These are phyloP conservation scores for Malus hybrid DNA, from an alignment of 331 rosid species.

Conservation along the genomic window DNA sequence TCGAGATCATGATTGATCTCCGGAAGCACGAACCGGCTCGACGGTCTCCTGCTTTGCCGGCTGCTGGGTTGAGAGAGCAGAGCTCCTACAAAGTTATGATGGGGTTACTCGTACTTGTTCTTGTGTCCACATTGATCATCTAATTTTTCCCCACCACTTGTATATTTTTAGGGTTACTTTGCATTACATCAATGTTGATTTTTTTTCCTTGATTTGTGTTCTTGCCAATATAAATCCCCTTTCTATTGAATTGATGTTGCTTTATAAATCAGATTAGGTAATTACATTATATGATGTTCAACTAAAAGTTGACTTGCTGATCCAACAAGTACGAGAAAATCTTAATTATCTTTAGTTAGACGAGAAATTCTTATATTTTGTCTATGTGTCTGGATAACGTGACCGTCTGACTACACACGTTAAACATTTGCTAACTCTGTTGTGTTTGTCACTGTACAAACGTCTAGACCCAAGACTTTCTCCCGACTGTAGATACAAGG, in stretches of 20 bases:
- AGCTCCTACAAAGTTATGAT: conserved; percentile 16
- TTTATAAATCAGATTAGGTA: too few relatives aligned
- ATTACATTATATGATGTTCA: background rate
- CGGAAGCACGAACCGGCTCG: conserved; percentile 4
- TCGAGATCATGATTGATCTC: conserved; percentile 71
- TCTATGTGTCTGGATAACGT: too few relatives aligned
- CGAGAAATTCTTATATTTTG: background rate
- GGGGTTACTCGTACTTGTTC: conserved; percentile 3
- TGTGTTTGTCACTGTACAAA: too few relatives aligned
- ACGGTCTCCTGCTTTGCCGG: conserved; percentile 28
- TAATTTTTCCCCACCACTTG: background rate
- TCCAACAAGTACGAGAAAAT: background rate
- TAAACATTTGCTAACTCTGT: too few relatives aligned
- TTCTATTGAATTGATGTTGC: too few relatives aligned
- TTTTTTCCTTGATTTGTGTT: background rate
- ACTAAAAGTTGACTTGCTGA: background rate
- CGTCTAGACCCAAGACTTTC: too few relatives aligned
- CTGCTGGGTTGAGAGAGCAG: conserved; percentile 18
- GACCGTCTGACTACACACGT: background rate
- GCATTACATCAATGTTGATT: background rate
- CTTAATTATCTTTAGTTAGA: too few relatives aligned
- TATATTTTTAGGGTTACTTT: background rate
- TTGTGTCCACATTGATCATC: background rate
- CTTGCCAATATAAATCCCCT: background rate
- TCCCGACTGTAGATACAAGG: rapidly evolving